phyloP scores from a whole-genome alignment of 768 basidiomycete species.

The Tricholoma flavovirens region DNA sequence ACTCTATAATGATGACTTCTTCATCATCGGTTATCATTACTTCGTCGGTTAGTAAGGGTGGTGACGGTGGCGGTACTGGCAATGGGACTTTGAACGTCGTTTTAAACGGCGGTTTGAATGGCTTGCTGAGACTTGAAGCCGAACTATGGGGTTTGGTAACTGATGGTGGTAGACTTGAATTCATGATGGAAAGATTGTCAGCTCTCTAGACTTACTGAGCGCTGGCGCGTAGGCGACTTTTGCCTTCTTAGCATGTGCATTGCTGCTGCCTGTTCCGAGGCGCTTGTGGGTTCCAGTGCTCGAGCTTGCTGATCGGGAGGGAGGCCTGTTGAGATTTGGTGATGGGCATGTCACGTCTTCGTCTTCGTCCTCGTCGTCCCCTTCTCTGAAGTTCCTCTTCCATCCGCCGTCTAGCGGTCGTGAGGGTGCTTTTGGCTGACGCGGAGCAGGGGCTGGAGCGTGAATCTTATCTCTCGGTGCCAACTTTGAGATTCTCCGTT shows the following conservation, averaged over 20 bases:
- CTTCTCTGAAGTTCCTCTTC: constrained; percentile 4
- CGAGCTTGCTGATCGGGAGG: neutral
- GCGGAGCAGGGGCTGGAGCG: neutral
- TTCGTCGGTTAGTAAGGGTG: neutral
- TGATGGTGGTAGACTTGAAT: constrained; percentile 9
- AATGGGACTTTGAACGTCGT: constrained; percentile 8
- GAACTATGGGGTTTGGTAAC: constrained; percentile 46
- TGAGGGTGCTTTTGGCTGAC: neutral
- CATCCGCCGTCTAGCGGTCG: constrained; percentile 1
- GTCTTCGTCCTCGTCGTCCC: neutral
- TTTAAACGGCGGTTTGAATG: constrained; percentile 40
- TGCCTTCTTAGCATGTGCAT: constrained; percentile 23
- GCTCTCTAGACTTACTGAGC: constrained; percentile 23
- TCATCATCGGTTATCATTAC: constrained; percentile 1
- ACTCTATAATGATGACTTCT: constrained; percentile 5
- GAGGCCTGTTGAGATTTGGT: too few species aligned
- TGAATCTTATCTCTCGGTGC: constrained; percentile 26
- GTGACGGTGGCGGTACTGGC: constrained; percentile 2
- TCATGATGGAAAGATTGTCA: neutral
- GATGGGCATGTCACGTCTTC: neutral
- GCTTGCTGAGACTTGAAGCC: constrained; percentile 37
- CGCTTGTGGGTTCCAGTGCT: constrained; percentile 8
- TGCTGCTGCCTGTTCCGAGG: constrained; percentile 3
- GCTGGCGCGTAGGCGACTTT: constrained; percentile 26
- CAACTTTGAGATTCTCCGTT: constrained; percentile 42